Conservation (phyloP, 257 asterid genomes). For the Solanum etuberosum region DNA sequence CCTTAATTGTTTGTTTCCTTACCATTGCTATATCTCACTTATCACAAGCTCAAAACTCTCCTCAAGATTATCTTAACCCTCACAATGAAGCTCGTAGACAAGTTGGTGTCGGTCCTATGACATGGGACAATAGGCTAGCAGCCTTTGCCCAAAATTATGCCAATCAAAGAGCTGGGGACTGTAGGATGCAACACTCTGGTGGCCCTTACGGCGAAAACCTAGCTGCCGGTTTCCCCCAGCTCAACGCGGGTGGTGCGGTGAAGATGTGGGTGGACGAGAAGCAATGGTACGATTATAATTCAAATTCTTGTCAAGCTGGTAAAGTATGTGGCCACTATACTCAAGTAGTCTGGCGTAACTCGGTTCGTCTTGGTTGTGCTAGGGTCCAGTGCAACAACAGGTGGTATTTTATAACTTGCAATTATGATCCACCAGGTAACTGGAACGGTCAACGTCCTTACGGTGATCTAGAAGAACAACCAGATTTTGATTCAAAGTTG, state of each 20-base stretch:
- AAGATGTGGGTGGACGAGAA: slow-evolving; percentile 28
- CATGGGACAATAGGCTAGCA: slow-evolving; percentile 33
- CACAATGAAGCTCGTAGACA: slow-evolving; percentile 36
- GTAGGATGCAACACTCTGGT: slow-evolving; percentile 28
- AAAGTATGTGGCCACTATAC: slow-evolving; percentile 6
- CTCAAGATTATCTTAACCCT: slow-evolving; percentile 19
- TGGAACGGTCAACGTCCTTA: background rate
- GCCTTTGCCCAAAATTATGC: slow-evolving; percentile 31
- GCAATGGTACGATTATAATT: slow-evolving; percentile 2
- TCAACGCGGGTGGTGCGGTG: slow-evolving; percentile 19
- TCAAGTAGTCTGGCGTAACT: slow-evolving; percentile 6
- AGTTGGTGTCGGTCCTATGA: slow-evolving; percentile 25
- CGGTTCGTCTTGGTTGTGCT: slow-evolving; percentile 5
- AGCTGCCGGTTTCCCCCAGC: slow-evolving; percentile 11
- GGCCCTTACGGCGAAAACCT: slow-evolving; percentile 35
- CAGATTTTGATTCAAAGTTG: background rate
- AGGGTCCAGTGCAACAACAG: background rate
- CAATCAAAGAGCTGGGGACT: slow-evolving; percentile 18
- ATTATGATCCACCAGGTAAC: slow-evolving; percentile 8
- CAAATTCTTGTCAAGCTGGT: slow-evolving; percentile 18
- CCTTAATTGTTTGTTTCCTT: background rate
- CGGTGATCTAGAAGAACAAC: background rate
- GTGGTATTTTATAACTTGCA: slow-evolving; percentile 1
- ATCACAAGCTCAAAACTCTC: slow-evolving; percentile 21
- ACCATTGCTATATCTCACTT: background rate